Evolutionary conservation across 257 asterid genomes (phyloP).

Genomic region (Primulina huaijiensis): DNA sequence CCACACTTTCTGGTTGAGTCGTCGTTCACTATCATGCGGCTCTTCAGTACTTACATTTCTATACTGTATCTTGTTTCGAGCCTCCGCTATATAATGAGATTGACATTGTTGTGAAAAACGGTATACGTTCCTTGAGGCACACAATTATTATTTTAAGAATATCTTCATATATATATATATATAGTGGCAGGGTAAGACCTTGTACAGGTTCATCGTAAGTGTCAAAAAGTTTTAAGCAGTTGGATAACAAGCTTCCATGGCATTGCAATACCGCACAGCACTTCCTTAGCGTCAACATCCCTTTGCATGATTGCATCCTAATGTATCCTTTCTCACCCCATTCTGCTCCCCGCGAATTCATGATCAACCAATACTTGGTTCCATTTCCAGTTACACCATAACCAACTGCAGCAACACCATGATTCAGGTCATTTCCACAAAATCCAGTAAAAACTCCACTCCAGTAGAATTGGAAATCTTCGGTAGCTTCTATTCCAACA

Average conservation of each 20-base stretch:
- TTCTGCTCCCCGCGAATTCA: slow-evolving; percentile 42
- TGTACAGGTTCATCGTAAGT: not conserved
- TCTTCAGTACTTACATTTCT: not conserved
- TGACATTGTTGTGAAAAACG: not conserved
- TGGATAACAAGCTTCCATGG: slow-evolving; percentile 44
- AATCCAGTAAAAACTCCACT: slow-evolving; percentile 39
- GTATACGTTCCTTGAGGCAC: not conserved
- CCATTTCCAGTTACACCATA: slow-evolving; percentile 33
- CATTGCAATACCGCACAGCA: slow-evolving; percentile 44
- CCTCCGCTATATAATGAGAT: not conserved
- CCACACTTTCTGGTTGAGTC: not conserved
- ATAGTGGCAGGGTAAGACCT: not conserved
- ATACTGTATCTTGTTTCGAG: not conserved
- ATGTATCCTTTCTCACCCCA: slow-evolving; percentile 48
- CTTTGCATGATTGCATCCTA: slow-evolving; percentile 41
- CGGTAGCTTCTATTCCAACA: slow-evolving; percentile 40
- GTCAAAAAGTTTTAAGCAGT: slow-evolving; percentile 16
- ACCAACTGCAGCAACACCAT: slow-evolving; percentile 43
- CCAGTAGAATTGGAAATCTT: slow-evolving; percentile 36
- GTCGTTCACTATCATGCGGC: not conserved
- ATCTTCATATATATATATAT: no score
- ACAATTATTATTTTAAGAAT: not conserved
- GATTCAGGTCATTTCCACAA: slow-evolving; percentile 38
- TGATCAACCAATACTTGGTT: slow-evolving; percentile 40
- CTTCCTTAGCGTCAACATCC: slow-evolving; percentile 31